phyloP scores from a whole-genome alignment of 2,329 filamentous ascomycete genomes.

The Fusarium sambucinum region DNA sequence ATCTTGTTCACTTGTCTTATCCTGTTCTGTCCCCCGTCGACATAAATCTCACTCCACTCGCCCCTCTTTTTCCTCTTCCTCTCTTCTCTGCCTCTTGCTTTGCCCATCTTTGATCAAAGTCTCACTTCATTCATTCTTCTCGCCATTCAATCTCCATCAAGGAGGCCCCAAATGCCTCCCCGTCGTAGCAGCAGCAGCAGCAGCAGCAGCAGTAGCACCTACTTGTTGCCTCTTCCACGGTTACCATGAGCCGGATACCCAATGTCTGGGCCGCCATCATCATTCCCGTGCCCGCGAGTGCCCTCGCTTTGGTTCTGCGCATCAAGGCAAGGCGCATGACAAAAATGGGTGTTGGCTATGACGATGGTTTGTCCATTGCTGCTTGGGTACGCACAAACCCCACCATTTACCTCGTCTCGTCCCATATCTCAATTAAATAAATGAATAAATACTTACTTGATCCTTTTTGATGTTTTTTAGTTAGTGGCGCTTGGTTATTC shows the following conservation, averaged over 20 bases:
- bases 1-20: conserved; percentile 3
- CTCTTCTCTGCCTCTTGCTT: not conserved
- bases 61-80: conserved; percentile 28
- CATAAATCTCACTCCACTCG: conserved; percentile 16
- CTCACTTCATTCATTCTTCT: not conserved
- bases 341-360: conserved; percentile 37
- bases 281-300: conserved; percentile 36
- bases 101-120: not conserved
- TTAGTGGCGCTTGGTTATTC: conserved; percentile 32
- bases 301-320: conserved; percentile 32
- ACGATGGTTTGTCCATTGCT: conserved; percentile 35
- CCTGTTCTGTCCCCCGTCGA: not conserved
- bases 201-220: not conserved
- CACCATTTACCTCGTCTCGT: not conserved
- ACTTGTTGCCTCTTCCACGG: conserved; percentile 2
- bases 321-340: conserved; percentile 43
- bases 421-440: not conserved
- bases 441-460: not conserved
- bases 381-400: conserved; percentile 28
- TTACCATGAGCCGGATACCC: conserved; percentile 37
- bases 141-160: not conserved
- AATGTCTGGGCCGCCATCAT: conserved; percentile 42
- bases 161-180: conserved; percentile 23
- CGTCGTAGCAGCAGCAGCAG: not conserved
- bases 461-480: conserved; percentile 25